Evolutionary conservation across 2,329 filamentous ascomycete genomes (phyloP).

Genomic region (Aspergillus sp.): DNA sequence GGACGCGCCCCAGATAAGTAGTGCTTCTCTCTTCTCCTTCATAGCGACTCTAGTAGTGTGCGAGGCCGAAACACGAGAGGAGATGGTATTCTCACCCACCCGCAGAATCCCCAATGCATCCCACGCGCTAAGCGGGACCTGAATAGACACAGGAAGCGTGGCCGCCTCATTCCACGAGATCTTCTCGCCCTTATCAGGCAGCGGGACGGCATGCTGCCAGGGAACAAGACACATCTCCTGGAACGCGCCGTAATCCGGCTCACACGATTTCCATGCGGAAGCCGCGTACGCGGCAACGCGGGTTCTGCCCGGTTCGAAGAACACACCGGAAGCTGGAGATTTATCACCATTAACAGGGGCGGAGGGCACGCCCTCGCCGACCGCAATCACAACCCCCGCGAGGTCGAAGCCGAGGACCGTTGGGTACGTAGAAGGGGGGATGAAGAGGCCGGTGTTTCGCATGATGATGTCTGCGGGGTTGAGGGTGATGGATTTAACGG

Average conservation of each 20-base stretch:
- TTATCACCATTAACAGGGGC: constrained; percentile 13
- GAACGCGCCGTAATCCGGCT: constrained; percentile 54
- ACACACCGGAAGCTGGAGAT: constrained; percentile 3
- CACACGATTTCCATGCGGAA: constrained; percentile 48
- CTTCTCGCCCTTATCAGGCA: constrained; percentile 36
- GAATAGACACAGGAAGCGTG: constrained; percentile 45
- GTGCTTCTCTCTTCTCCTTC: constrained; percentile 33
- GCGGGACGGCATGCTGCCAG: constrained; percentile 45
- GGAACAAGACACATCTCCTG: constrained; percentile 51
- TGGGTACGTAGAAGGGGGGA: constrained; percentile 42
- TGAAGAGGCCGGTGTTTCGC: constrained; percentile 50
- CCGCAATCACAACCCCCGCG: constrained; percentile 49
- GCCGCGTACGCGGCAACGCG: constrained; percentile 47
- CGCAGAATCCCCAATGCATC: constrained; percentile 43
- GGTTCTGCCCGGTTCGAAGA: constrained; percentile 40
- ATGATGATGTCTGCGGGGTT: constrained; percentile 54
- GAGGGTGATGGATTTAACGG: constrained; percentile 53
- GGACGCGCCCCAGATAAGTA: constrained; percentile 52
- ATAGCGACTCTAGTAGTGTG: neutral
- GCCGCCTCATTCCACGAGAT: constrained; percentile 50
- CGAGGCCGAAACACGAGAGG: constrained; percentile 1
- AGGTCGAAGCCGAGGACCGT: constrained; percentile 47
- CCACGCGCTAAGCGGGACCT: constrained; percentile 47
- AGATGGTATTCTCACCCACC: constrained; percentile 14
- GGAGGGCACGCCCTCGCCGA: constrained; percentile 46